Evolutionary conservation across 495 filamentous ascomycete species (phyloP).

Genomic region (Penicillium mononematosum): DNA sequence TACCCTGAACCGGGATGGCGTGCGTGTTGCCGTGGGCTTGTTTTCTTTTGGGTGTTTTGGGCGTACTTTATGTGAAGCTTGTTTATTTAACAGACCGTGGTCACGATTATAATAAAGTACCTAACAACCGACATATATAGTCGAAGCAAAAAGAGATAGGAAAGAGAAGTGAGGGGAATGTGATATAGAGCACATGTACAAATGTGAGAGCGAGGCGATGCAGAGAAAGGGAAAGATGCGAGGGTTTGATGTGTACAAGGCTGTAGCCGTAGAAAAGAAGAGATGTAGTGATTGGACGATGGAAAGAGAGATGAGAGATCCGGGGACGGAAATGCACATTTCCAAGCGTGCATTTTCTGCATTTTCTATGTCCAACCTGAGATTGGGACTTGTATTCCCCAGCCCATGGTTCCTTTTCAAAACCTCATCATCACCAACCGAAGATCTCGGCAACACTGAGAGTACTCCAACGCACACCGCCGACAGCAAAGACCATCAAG

Average conservation of each 20-base stretch:
- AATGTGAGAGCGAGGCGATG: not conserved
- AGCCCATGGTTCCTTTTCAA: not conserved
- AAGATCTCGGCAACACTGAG: constrained; percentile 84
- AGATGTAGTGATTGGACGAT: not conserved
- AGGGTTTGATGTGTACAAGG: not conserved
- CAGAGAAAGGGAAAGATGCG: not conserved
- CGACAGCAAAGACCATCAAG: constrained; percentile 62
- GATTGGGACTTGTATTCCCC: not conserved
- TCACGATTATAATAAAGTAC: not conserved
- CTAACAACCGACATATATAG: not conserved
- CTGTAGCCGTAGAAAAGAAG: not conserved
- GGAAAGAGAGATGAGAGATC: not conserved
- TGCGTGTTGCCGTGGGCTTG: no score
- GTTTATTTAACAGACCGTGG: not conserved
- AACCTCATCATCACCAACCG: constrained; percentile 56
- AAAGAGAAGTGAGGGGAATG: not conserved
- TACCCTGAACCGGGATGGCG: no score
- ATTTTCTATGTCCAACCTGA: not conserved
- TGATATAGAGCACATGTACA: constrained; percentile 1
- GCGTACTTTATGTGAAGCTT: not conserved
- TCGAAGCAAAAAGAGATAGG: not conserved
- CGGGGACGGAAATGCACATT: not conserved
- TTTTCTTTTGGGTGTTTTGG: no score
- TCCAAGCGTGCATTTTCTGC: not conserved
- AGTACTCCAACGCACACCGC: constrained; percentile 69